phyloP scores from a whole-genome alignment of 345 rosid species.

The Dimocarpus longan region DNA sequence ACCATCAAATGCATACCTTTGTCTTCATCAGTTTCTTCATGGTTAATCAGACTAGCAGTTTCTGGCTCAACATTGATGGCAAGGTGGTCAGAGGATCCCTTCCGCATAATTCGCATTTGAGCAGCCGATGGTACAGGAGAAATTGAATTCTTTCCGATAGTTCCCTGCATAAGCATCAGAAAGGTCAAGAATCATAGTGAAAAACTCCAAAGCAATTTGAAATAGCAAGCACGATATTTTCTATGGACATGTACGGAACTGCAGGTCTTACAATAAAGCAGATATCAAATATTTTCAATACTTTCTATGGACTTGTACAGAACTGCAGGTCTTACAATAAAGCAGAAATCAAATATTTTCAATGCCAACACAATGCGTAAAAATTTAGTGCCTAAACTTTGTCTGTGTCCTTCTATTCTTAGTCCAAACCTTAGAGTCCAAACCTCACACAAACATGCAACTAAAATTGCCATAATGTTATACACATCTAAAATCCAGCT shows the following conservation, averaged over 20 bases:
- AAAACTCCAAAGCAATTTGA: background rate
- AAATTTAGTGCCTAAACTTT: background rate
- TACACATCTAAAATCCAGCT: background rate
- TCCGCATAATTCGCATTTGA: conserved; percentile 71
- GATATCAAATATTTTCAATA: background rate
- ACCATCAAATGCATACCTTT: conserved; percentile 55
- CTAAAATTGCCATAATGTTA: background rate
- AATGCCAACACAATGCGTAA: background rate
- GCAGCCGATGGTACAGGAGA: conserved; percentile 75
- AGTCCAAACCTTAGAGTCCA: background rate
- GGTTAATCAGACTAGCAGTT: conserved; percentile 56
- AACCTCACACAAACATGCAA: background rate
- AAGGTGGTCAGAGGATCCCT: conserved; percentile 92
- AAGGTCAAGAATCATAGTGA: background rate
- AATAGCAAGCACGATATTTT: background rate
- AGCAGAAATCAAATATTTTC: background rate
- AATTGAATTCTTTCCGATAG: conserved; percentile 49
- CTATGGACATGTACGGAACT: background rate
- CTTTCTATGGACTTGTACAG: background rate
- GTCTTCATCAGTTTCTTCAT: conserved; percentile 69
- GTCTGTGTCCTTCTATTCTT: background rate
- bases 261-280: background rate
- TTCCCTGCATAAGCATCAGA: conserved; percentile 49
- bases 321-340: background rate
- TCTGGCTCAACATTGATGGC: conserved; percentile 73